Percentiles rank a stretch among this genome's conserved stretches.
Conservation (phyloP, 345 rosid species). For the Trapa incisa region DNA sequence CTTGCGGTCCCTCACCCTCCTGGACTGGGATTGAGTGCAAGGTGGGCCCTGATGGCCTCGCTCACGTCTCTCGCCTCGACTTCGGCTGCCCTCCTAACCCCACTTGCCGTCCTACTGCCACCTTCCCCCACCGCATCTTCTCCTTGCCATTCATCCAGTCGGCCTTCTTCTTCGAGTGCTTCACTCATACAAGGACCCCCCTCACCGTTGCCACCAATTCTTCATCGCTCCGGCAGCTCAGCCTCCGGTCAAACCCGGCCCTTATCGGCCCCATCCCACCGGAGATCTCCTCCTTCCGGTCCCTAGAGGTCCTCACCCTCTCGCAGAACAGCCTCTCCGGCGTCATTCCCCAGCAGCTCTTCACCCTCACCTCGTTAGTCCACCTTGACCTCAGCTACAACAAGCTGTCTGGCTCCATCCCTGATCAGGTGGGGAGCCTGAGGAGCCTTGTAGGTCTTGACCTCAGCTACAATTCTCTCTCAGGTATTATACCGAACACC, state of each 20-base stretch:
- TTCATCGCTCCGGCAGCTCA: slow-evolving; percentile 66
- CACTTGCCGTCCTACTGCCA: slow-evolving; percentile 46
- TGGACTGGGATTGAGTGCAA: slow-evolving; percentile 83
- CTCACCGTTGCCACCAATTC: slow-evolving; percentile 26
- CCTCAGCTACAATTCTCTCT: slow-evolving; percentile 57
- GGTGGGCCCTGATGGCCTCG: slow-evolving; percentile 40
- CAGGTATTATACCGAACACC: slow-evolving; percentile 45
- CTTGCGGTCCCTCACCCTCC: slow-evolving; percentile 49
- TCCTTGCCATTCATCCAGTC: slow-evolving; percentile 59
- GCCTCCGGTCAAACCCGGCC: slow-evolving; percentile 72
- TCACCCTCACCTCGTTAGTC: slow-evolving; percentile 29
- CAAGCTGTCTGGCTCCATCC: slow-evolving; percentile 43
- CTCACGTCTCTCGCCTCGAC: slow-evolving; percentile 73
- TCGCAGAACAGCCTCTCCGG: slow-evolving; percentile 69
- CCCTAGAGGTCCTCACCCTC: slow-evolving; percentile 56
- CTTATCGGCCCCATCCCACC: slow-evolving; percentile 64
- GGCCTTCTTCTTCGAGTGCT: slow-evolving; percentile 64
- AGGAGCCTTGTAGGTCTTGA: slow-evolving; percentile 57
- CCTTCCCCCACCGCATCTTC: slow-evolving; percentile 51
- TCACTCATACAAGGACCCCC: slow-evolving; percentile 42
- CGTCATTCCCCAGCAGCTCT: slow-evolving; percentile 34
- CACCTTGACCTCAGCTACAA: slow-evolving; percentile 82
- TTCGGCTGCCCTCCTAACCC: slow-evolving; percentile 68
- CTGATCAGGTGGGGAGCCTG: slow-evolving; percentile 49
- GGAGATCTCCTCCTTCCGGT: slow-evolving; percentile 46